phyloP scores from a whole-genome alignment of 768 basidiomycete genomes.

The Panellus pusillus region DNA sequence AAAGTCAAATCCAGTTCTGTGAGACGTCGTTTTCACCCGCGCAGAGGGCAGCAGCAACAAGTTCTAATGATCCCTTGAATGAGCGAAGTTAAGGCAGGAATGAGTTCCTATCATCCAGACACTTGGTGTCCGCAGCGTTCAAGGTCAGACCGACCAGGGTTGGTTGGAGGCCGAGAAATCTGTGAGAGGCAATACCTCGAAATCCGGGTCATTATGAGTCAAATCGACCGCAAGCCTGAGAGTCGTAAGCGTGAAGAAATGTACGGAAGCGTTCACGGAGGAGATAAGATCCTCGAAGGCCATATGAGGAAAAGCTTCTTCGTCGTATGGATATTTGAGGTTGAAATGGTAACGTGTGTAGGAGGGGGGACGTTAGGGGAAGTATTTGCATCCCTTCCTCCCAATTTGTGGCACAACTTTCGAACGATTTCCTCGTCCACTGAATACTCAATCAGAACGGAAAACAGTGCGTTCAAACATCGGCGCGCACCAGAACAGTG shows the following conservation, averaged over 20 bases:
- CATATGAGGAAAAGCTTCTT: background rate
- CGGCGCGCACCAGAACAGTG: background rate
- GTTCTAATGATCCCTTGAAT: background rate
- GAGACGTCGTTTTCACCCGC: background rate
- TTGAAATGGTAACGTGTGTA: background rate
- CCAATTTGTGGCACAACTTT: background rate
- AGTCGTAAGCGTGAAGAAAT: background rate
- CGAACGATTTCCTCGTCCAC: background rate
- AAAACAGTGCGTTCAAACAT: too few relatives aligned
- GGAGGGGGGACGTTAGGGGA: background rate
- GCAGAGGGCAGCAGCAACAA: background rate
- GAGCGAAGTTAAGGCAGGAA: background rate
- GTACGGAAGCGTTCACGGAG: background rate
- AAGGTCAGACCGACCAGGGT: background rate
- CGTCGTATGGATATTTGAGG: background rate
- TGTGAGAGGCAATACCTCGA: background rate
- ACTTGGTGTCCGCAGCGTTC: background rate
- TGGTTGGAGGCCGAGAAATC: background rate
- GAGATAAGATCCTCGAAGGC: background rate
- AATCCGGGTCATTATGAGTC: background rate
- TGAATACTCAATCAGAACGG: background rate
- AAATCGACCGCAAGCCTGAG: background rate
- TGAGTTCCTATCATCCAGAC: background rate
- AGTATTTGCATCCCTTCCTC: constrained; percentile 5
- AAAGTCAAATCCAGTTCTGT: background rate